A percentile compares a stretch with the other conserved stretches of the same genome.
These are phyloP conservation scores for Rhodotorula sp. DNA, from an alignment of 1,284 basidiomycete species.

Conservation along the genomic window DNA sequence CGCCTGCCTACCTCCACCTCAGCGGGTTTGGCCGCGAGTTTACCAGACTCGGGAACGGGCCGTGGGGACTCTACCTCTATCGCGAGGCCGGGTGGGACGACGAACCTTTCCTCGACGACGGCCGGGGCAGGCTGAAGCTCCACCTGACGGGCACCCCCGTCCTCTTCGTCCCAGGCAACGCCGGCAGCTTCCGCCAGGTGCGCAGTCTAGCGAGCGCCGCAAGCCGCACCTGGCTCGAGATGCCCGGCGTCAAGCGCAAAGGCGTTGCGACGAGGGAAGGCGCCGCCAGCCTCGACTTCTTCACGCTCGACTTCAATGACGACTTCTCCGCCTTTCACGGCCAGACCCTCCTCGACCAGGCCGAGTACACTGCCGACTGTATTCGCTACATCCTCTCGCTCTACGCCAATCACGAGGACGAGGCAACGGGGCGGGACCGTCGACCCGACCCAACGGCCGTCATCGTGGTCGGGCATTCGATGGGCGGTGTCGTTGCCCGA, in stretches of 20 bases:
- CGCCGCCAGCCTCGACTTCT: conserved; percentile 69
- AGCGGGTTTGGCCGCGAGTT: conserved; percentile 47
- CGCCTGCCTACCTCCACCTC: conserved; percentile 76
- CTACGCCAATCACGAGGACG: conserved; percentile 59
- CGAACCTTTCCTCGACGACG: conserved; percentile 42
- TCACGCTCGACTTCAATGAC: conserved; percentile 93
- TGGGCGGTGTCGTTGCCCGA: conserved; percentile 93
- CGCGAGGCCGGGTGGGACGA: conserved; percentile 83
- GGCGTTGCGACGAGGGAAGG: conserved; percentile 3
- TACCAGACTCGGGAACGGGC: conserved; percentile 36
- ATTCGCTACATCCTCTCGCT: conserved; percentile 74
- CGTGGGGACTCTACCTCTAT: conserved; percentile 70
- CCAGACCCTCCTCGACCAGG: conserved; percentile 80
- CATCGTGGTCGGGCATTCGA: conserved; percentile 87
- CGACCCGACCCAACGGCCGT: conserved; percentile 54
- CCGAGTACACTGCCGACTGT: conserved; percentile 70
- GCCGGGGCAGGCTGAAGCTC: conserved; percentile 3
- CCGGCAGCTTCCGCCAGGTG: conserved; percentile 90
- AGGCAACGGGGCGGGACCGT: conserved; percentile 5
- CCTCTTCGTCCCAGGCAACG: conserved; percentile 95
- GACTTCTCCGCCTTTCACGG: conserved; percentile 96
- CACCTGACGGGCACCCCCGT: conserved; percentile 71
- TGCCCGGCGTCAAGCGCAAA: conserved; percentile 54
- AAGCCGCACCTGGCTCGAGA: conserved; percentile 70
- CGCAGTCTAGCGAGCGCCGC: conserved; percentile 93